phyloP scores from a whole-genome alignment of 345 rosid genomes.

The Salix koriyanagi region DNA sequence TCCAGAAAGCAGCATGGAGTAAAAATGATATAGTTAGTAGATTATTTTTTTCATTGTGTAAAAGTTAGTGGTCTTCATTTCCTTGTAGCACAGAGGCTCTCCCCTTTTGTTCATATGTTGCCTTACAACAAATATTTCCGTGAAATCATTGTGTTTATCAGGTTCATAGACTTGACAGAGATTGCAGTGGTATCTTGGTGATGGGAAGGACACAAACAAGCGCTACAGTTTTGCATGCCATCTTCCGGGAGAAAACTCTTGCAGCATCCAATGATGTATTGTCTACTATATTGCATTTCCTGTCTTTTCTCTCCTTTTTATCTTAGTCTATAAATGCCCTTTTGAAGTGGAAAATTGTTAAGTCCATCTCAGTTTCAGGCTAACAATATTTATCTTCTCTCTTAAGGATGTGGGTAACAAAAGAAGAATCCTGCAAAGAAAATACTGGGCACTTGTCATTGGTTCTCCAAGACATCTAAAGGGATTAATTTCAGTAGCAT shows the following conservation, averaged over 20 bases:
- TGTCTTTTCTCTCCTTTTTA: constrained; percentile 7
- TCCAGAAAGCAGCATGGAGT: not conserved
- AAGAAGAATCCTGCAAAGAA: constrained; percentile 54
- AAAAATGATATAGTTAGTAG: not conserved
- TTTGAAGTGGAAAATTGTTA: not conserved
- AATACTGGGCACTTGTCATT: constrained; percentile 83
- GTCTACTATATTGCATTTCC: not conserved
- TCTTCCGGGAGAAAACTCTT: constrained; percentile 83
- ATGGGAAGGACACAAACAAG: constrained; percentile 87
- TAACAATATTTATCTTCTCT: not conserved
- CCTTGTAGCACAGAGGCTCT: not conserved
- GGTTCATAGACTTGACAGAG: constrained; percentile 97
- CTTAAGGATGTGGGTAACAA: constrained; percentile 44
- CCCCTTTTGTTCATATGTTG: not conserved
- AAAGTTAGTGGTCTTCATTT: not conserved
- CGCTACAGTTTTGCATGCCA: constrained; percentile 69
- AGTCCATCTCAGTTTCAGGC: constrained; percentile 8
- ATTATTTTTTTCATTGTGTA: not conserved
- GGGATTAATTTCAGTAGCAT: constrained; percentile 70
- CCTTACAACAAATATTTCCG: not conserved
- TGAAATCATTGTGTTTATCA: constrained; percentile 16
- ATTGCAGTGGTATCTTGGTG: constrained; percentile 88
- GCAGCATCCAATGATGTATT: constrained; percentile 57
- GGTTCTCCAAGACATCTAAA: constrained; percentile 60
- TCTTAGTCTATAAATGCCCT: not conserved